phyloP scores from a whole-genome alignment of 108 stramenopile species.

The Nitzschia inconspicua region DNA sequence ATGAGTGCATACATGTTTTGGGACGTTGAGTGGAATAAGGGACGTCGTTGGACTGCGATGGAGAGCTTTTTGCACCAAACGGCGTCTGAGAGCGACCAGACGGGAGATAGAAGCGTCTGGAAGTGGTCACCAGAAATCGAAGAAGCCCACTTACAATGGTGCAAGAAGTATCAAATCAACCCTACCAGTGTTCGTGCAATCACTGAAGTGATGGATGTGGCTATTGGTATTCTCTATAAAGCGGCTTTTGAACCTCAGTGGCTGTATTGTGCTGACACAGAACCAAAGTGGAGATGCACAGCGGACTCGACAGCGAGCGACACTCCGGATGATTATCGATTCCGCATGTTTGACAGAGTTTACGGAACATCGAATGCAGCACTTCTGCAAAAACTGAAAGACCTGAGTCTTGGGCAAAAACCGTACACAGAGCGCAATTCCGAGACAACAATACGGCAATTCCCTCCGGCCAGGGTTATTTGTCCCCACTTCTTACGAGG shows the following conservation, averaged over 20 bases:
- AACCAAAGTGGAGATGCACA: constrained; percentile 32
- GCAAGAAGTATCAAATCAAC: constrained; percentile 39
- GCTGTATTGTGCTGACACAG: constrained; percentile 35
- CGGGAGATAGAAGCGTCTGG: constrained; percentile 21
- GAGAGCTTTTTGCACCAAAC: constrained; percentile 16
- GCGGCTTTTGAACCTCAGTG: constrained; percentile 43
- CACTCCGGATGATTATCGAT: neutral
- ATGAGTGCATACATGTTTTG: constrained; percentile 46
- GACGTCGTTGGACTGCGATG: constrained; percentile 17
- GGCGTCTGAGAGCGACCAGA: neutral
- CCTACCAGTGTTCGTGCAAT: constrained; percentile 41
- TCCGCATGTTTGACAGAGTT: neutral
- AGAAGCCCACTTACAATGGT: constrained; percentile 40
- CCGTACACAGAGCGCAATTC: neutral
- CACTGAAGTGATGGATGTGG: constrained; percentile 21
- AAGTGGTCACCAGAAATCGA: constrained; percentile 43
- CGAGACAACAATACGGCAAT: neutral
- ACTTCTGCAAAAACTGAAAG: too few relatives aligned
- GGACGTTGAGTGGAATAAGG: constrained; percentile 31
- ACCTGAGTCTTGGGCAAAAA: neutral
- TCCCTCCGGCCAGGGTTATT: neutral
- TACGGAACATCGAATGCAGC: neutral
- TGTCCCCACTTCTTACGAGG: neutral
- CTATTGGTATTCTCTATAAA: constrained; percentile 36
- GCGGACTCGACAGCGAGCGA: neutral